Base-by-base conservation (phyloP, 2,329 filamentous ascomycete genomes). In the Ophiostoma australiae region DNA sequence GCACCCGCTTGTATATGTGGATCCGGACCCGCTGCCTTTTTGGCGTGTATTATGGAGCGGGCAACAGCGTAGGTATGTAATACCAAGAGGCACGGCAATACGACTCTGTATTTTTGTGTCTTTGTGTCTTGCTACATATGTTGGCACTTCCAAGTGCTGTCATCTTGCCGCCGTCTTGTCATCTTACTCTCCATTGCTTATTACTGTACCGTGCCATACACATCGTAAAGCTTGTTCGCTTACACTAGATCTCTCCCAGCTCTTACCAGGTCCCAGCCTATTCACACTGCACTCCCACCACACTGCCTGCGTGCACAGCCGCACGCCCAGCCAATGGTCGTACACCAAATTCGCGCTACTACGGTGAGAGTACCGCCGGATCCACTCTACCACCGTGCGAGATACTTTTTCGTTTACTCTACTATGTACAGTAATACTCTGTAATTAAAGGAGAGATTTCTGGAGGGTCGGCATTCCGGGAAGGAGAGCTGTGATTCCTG, bases 331-430 rank as follows among this genome's bases (percentile, higher is more conserved):
- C 65, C 65, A 67, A 67, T 67, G 37, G 65, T 44, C 35, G 33
- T 67, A 67, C 37, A 67, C 65, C 65, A 67, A 67, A 67, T 37
- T 44, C n/a, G 65, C 65, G 37, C 65, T 44, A 67, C 65, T 67
- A 67, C 65, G 35, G 65, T 41, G 65, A 39, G 65, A 67, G 17
- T 67, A 23, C 35, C 52, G 23, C 10, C 23, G 8, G 10, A 5
- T 15, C 52, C 52, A 58, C 52, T 27, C 52, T 58, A 15, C 10
- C 52, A 58, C 52, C 27, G 52, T 58, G 52, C 52, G 52, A 58
- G 52, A 17, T 48, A n/a, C 23, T 27, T 48, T n/a, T 17, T 44
- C 1, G 27, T 31, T 31, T 31, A 31, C 27, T 31, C 27, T 31
- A 10, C 37, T 39, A n/a, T n/a, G n/a, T n/a, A n/a, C n/a, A n/a